Evolutionary conservation across 805 yeast genomes (phyloP), one percentile per base, ranked within the genome.

Genomic region (Lipomyces yamanashiensis): DNA sequence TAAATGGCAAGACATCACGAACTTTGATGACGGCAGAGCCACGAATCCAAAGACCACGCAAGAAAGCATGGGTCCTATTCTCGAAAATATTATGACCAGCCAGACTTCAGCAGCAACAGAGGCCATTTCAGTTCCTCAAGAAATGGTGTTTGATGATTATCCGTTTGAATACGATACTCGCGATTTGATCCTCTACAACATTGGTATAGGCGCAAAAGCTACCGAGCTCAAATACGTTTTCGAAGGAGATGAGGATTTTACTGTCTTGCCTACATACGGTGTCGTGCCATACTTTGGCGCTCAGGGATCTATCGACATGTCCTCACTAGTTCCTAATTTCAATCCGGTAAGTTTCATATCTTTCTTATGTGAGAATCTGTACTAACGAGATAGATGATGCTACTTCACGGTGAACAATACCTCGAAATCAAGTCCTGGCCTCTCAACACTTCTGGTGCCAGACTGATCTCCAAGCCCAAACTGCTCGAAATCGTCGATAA

Each of bases 341-440:
- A 90, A 90, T 77, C 96, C 95, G 65, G 67, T 62, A 47, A 1
- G 55, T 54, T 17, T 44, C 36, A n/a, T 9, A 2, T 45, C n/a
- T n/a, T 39, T 17, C 21, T 47, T 21, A 23, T n/a, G 7, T 37
- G 19, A 9, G 5, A 7, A 7, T 21, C 1, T 19, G 15, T 33
- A 10, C 62, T 59, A 53, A 53, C 39, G 15, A 9, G 4, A 13
- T 39, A 59, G 64, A 87, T 91, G 85, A 82, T 88, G 77, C 82
- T 93, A 73, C 83, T 93, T 70, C 98, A 93, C 75, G 99, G 98
- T 64, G 99, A 93, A 79, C 98, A 93, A 76, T 93, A 89, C 77
- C 80, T 92, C 71, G 91, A 86, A 77, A 76, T 93, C 67, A 81
- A 82, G 68, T 84, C 87, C 75, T 86, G 83, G 80, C 95, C 96